These are phyloP conservation scores for Eutypa lata DNA, from an alignment of 2,329 filamentous ascomycete genomes.

Conservation along the genomic window DNA sequence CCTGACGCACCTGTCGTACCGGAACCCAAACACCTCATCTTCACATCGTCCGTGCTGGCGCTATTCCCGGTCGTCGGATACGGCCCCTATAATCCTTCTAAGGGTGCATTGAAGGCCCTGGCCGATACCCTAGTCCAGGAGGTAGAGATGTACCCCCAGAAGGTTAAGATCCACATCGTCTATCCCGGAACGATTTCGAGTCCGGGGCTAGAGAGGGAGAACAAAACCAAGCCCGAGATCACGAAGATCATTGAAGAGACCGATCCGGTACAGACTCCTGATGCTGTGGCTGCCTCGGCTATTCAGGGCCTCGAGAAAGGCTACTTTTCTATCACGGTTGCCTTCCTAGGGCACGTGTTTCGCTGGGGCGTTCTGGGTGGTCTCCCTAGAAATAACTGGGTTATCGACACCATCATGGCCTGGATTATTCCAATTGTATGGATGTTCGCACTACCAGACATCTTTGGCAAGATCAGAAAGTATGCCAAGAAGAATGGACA, in stretches of 20 bases:
- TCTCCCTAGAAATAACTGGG: conserved; percentile 54
- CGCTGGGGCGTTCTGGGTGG: conserved; percentile 58
- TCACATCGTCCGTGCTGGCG: conserved; percentile 75
- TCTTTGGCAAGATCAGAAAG: conserved; percentile 55
- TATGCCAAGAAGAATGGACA: conserved; percentile 59
- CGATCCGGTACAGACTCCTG: conserved; percentile 77
- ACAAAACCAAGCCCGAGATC: conserved; percentile 73
- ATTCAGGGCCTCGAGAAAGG: conserved; percentile 77
- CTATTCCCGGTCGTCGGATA: conserved; percentile 82
- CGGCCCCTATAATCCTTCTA: conserved; percentile 76
- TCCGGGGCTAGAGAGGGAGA: conserved; percentile 73
- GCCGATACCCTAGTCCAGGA: conserved; percentile 84
- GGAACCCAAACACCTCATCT: conserved; percentile 73
- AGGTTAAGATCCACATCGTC: conserved; percentile 77
- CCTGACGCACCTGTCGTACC: conserved; percentile 41
- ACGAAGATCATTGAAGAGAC: conserved; percentile 76
- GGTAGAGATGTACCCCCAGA: conserved; percentile 78
- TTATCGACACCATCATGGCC: conserved; percentile 56
- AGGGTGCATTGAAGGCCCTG: conserved; percentile 79
- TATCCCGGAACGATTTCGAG: conserved; percentile 80
- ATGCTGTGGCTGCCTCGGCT: conserved; percentile 68
- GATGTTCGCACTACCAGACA: conserved; percentile 54
- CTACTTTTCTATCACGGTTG: conserved; percentile 75
- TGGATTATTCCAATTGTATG: conserved; percentile 53
- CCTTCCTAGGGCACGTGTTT: conserved; percentile 69